Percentiles rank a stretch among this genome's conserved stretches.
Evolutionary conservation across 208 protist genomes (phyloP).

Genomic region (Leishmania guyanensis): DNA sequence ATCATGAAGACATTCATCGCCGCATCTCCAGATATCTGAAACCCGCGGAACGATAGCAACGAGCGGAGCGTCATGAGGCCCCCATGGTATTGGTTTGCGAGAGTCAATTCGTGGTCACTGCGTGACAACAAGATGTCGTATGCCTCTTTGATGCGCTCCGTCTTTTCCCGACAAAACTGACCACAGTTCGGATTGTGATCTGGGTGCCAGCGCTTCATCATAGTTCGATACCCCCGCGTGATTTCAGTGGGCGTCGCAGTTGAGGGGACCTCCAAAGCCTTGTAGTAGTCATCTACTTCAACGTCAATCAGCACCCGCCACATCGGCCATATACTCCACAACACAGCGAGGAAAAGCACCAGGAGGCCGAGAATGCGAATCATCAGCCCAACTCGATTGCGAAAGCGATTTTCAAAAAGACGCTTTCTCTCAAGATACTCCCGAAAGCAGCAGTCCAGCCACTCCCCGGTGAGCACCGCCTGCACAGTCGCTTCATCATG

Average conservation of each 20-base stretch:
- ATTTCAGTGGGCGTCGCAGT: slow-evolving; percentile 54
- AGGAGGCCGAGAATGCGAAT: slow-evolving; percentile 30
- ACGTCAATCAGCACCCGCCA: slow-evolving; percentile 82
- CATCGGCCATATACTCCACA: slow-evolving; percentile 68
- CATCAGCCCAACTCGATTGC: slow-evolving; percentile 23
- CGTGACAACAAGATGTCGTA: slow-evolving; percentile 77
- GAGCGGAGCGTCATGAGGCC: slow-evolving; percentile 64
- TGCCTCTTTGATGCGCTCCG: slow-evolving; percentile 74
- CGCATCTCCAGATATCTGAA: slow-evolving; percentile 66
- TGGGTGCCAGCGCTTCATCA: slow-evolving; percentile 81
- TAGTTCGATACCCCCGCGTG: slow-evolving; percentile 75
- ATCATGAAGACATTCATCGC: slow-evolving; percentile 61
- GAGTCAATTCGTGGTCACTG: slow-evolving; percentile 53
- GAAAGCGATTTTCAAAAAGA: slow-evolving; percentile 41
- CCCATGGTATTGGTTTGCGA: slow-evolving; percentile 71
- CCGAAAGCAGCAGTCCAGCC: slow-evolving; percentile 69
- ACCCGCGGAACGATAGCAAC: slow-evolving; percentile 76
- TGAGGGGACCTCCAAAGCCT: slow-evolving; percentile 45
- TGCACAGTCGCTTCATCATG: slow-evolving; percentile 8
- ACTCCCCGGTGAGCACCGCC: slow-evolving; percentile 16
- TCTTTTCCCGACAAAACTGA: slow-evolving; percentile 56
- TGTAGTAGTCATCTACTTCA: slow-evolving; percentile 65
- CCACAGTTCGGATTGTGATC: slow-evolving; percentile 81
- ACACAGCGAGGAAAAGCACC: slow-evolving; percentile 28
- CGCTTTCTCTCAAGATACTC: slow-evolving; percentile 71